These are phyloP conservation scores for Trichoderma atroviride DNA, from an alignment of 2,329 filamentous ascomycete genomes.

Conservation along the genomic window DNA sequence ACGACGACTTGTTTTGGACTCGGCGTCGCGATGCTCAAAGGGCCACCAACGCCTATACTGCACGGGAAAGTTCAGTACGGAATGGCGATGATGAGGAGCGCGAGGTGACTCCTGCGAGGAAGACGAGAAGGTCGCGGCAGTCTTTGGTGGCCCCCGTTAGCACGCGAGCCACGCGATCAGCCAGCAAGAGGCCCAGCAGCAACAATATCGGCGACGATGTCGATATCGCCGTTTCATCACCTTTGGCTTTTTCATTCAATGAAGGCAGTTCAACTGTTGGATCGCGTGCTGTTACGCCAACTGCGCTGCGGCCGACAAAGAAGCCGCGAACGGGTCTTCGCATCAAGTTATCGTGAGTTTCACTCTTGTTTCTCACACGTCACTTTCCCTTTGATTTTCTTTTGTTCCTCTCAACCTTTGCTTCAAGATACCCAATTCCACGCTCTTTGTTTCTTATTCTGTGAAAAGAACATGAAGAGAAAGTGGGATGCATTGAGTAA, in stretches of 20 bases:
- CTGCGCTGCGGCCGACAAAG: slow-evolving; percentile 58
- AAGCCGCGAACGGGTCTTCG: slow-evolving; percentile 64
- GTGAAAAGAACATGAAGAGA: neutral
- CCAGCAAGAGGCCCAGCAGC: slow-evolving; percentile 52
- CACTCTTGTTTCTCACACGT: neutral
- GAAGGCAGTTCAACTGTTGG: slow-evolving; percentile 51
- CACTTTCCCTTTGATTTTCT: neutral
- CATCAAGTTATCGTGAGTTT: slow-evolving; percentile 68
- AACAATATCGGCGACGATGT: slow-evolving; percentile 51
- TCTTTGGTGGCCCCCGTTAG: slow-evolving; percentile 40
- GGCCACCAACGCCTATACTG: slow-evolving; percentile 43
- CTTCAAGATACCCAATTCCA: neutral
- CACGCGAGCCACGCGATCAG: slow-evolving; percentile 52
- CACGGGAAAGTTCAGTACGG: slow-evolving; percentile 46
- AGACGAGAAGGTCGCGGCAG: slow-evolving; percentile 43
- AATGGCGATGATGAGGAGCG: slow-evolving; percentile 34
- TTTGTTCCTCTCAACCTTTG: neutral
- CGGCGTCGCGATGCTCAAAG: slow-evolving; percentile 44
- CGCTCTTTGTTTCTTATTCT: neutral
- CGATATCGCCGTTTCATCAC: slow-evolving; percentile 54
- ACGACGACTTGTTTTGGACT: slow-evolving; percentile 40
- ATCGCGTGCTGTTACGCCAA: slow-evolving; percentile 65
- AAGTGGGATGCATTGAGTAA: neutral
- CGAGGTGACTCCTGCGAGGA: slow-evolving; percentile 39
- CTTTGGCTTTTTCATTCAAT: slow-evolving; percentile 53